Percentiles rank a stretch among this genome's conserved stretches.
Conservation (phyloP, 139 green algal genomes). For the Pseudopediastrum boryanum region DNA sequence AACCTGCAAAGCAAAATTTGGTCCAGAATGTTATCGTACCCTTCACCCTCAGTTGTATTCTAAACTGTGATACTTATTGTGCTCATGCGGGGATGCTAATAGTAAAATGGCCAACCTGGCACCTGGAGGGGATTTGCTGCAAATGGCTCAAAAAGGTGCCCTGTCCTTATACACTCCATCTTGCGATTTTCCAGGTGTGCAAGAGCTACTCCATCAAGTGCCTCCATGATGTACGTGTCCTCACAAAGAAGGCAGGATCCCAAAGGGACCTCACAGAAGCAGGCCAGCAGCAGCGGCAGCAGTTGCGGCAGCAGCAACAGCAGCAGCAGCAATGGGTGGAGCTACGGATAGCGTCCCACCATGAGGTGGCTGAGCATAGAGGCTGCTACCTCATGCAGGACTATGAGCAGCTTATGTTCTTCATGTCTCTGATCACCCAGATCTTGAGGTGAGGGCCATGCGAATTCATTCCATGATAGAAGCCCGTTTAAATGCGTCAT, state of each 20-base stretch:
- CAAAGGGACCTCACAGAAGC: not conserved
- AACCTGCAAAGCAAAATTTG: too few relatives aligned
- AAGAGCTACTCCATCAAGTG: conserved; percentile 35
- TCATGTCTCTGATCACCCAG: conserved; percentile 11
- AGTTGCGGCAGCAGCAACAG: not conserved
- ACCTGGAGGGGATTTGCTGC: too few relatives aligned
- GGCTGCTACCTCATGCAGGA: conserved; percentile 13
- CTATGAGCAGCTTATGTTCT: not conserved
- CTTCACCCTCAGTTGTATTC: too few relatives aligned
- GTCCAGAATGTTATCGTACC: too few relatives aligned
- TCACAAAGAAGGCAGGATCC: not conserved
- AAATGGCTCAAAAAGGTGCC: too few relatives aligned
- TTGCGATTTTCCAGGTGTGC: conserved; percentile 13
- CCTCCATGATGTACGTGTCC: conserved; percentile 23
- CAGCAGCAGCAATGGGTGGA: conserved; percentile 16
- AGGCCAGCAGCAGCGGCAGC: conserved; percentile 8
- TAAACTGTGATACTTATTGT: too few relatives aligned
- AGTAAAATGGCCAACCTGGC: too few relatives aligned
- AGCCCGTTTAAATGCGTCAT: not conserved
- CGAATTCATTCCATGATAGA: not conserved
- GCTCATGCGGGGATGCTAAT: too few relatives aligned
- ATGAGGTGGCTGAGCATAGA: conserved; percentile 11
- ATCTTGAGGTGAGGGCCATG: conserved; percentile 19
- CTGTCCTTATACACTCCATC: too few relatives aligned
- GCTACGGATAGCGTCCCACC: conserved; percentile 20